A percentile compares a stretch with the other conserved stretches of the same genome.
These are phyloP conservation scores for Yamadazyma kitorensis DNA, from an alignment of 805 yeast species.

Conservation along the genomic window DNA sequence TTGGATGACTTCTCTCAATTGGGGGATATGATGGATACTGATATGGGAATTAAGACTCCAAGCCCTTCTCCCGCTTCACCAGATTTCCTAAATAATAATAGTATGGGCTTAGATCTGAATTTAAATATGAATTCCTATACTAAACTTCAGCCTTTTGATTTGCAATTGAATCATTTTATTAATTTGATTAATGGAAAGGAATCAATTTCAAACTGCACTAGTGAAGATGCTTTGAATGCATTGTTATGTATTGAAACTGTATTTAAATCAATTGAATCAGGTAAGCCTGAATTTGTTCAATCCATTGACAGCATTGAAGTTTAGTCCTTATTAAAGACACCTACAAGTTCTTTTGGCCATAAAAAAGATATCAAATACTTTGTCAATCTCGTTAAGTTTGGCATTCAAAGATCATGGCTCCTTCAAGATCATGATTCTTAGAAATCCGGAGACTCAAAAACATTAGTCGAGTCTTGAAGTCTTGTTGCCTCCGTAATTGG, in stretches of 20 bases:
- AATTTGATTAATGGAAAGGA: conserved; percentile 28
- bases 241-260: conserved; percentile 40
- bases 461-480: too few relatives aligned
- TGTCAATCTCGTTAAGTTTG: too few relatives aligned
- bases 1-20: neutral
- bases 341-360: too few relatives aligned
- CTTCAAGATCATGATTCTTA: too few relatives aligned
- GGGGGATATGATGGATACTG: conserved; percentile 5
- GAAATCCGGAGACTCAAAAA: too few relatives aligned
- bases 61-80: conserved; percentile 7
- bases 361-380: too few relatives aligned
- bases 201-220: conserved; percentile 24
- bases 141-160: conserved; percentile 29
- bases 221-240: conserved; percentile 38
- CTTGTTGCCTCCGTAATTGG: too few relatives aligned
- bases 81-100: too few relatives aligned
- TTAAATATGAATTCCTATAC: neutral
- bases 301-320: conserved; percentile 2
- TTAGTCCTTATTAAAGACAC: too few relatives aligned
- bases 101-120: too few relatives aligned
- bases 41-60: conserved; percentile 9
- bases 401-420: too few relatives aligned
- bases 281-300: conserved; percentile 19
- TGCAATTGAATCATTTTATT: conserved; percentile 37
- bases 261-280: conserved; percentile 28